Evolutionary conservation across 371 early-diverging fungal species (phyloP), one percentile per base, ranked within the genome.

Genomic region (Dichotomocladium elegans): DNA sequence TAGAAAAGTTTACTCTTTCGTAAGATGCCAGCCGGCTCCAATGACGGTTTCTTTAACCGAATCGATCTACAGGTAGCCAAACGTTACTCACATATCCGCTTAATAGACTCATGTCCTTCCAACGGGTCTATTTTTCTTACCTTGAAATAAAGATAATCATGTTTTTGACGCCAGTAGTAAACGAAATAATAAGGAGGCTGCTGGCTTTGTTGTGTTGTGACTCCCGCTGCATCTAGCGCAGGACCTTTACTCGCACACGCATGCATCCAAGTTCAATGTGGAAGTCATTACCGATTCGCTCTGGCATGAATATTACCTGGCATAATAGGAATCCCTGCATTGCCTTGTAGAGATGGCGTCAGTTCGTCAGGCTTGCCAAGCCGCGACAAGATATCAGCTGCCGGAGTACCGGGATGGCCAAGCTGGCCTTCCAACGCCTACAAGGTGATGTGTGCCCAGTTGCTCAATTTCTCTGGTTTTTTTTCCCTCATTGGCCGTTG

Each of bases 131-230:
- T 21, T 17, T 3, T 41, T 14, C 41, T 52, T 45, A 61, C 66
- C 57, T 66, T 71, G 60, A 82, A 85, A 64, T 71, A 81, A n/a
- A 82, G 61, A 51, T 79, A 86, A 47, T 85, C 86, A 41, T 81
- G 81, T 51, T 77, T 76, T 21, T 76, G 79, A 47, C 83, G 66
- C 83, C 83, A 83, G 26, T 83, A 72, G 64, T 86, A 86, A 33
- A 82, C 64, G 27, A 82, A 57, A 50, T 75, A 79, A 37, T 60
- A 66, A n/a, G 66, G 61, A 25, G 60, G 56, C 41, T 59, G 60
- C 26, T 56, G 50, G 15, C 41, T 40, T 27, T 31, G 29, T 1
- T 29, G n/a, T 10, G 26, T 41, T 29, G 31, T 11, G n/a, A 34
- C 34, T 28, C 61, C 47, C 46, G 55, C 41, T 24, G 55, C 37